Base-by-base conservation (phyloP, 441 rosid species). In the Caryocar brasiliense region DNA sequence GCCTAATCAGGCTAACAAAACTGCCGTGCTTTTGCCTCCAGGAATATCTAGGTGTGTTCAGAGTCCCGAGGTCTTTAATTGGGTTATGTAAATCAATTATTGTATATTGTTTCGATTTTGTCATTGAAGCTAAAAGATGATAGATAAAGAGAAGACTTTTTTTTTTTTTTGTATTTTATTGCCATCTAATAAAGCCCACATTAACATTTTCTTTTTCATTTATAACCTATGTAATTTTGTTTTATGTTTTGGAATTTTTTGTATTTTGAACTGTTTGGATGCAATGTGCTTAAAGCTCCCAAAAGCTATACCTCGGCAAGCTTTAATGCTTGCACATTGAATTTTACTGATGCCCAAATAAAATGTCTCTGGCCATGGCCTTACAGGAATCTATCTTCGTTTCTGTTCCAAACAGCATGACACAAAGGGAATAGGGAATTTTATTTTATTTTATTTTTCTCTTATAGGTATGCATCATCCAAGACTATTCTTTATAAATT, bases 31-130 rank as follows among this genome's bases (percentile, higher is more conserved):
- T 62, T 83, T 93, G 85, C 96, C 99, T 68, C 99, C 65, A 68
- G 97, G 99, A 76, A 74, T 81, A 66, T 79, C 93, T 86, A 93
- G 99, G 99, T 93, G 78, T 79, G 96, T 89, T 81, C 83, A 74
- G 95, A 85, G 86, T 67, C 64, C 92, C 74, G 73, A 62, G 77
- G 79, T 80, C 75, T 81, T 78, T 79, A 72, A 76, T 68, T 71
- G 74, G 69, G 79, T 72, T 75, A 33, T 75, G 81, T 83, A 81
- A 78, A 69, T 50, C 62, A 62, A 28, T 64, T 58, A 18, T 47
- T 69, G 74, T 74, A 76, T 56, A 54, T 57, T 46, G 46, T 66
- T 67, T 70, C 70, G 64, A 71, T 53, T 51, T 52, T 68, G 58
- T 65, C 61, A 37, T 54, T 41, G 60, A 59, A 46, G 15, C 54